phyloP scores from a whole-genome alignment of 2,329 filamentous ascomycete genomes.

The Phialocephala sp. region DNA sequence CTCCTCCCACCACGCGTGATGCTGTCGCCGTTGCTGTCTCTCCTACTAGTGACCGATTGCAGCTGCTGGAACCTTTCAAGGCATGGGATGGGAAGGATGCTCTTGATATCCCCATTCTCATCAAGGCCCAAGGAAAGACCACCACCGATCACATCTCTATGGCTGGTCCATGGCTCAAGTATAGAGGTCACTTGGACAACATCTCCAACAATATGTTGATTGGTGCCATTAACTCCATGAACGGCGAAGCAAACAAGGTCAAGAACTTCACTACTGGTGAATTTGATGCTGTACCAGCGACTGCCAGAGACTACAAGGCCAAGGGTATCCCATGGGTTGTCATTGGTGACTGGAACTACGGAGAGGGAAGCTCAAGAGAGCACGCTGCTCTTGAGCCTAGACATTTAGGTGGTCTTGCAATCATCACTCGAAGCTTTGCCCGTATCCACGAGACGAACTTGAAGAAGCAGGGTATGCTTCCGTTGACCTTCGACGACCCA shows the following conservation, averaged over 20 bases:
- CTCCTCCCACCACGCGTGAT: slow-evolving; percentile 80
- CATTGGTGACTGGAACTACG: slow-evolving; percentile 99
- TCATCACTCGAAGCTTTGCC: slow-evolving; percentile 94
- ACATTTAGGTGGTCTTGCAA: slow-evolving; percentile 94
- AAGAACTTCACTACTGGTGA: slow-evolving; percentile 87
- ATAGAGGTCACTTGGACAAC: slow-evolving; percentile 98
- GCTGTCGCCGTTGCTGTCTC: slow-evolving; percentile 81
- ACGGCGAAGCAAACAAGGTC: slow-evolving; percentile 97
- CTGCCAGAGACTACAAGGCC: slow-evolving; percentile 97
- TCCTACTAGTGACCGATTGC: slow-evolving; percentile 90
- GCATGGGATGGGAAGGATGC: slow-evolving; percentile 94
- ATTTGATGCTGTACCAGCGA: slow-evolving; percentile 87
- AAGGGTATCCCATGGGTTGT: slow-evolving; percentile 97
- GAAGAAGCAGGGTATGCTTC: slow-evolving; percentile 99
- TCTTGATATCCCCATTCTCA: slow-evolving; percentile 82
- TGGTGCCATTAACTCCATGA: slow-evolving; percentile 93
- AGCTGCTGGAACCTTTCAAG: slow-evolving; percentile 85
- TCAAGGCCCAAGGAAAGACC: slow-evolving; percentile 96
- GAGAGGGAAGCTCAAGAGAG: slow-evolving; percentile 96
- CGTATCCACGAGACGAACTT: slow-evolving; percentile 99
- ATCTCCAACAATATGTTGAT: slow-evolving; percentile 99
- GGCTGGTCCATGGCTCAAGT: slow-evolving; percentile 97
- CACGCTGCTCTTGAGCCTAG: slow-evolving; percentile 97
- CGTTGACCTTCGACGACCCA: slow-evolving; percentile 91
- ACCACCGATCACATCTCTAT: slow-evolving; percentile 98